These are phyloP conservation scores for Cruciata laevipes DNA, from an alignment of 257 asterid genomes.

Conservation along the genomic window DNA sequence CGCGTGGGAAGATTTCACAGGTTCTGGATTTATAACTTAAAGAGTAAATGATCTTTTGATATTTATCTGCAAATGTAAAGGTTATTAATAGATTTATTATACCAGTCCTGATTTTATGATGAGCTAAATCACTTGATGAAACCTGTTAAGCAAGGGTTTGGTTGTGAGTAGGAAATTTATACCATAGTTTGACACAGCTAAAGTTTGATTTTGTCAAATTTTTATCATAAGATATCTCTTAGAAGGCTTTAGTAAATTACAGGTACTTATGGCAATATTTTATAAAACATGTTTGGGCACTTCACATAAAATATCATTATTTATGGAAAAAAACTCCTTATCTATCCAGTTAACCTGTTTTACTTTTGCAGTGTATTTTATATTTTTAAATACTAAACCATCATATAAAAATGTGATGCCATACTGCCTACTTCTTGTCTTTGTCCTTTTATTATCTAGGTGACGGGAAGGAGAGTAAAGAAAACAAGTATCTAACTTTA, in stretches of 20 bases:
- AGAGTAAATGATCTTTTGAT: neutral
- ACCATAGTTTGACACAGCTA: neutral
- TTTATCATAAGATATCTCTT: neutral
- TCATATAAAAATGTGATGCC: too few relatives aligned
- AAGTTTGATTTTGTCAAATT: neutral
- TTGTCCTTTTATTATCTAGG: neutral
- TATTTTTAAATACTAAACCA: neutral
- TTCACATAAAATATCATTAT: too few relatives aligned
- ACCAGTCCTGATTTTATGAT: neutral
- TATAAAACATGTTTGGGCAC: too few relatives aligned
- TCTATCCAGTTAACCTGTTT: neutral
- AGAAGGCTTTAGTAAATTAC: neutral
- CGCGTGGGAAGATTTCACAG: conserved; percentile 93
- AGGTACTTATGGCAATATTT: too few relatives aligned
- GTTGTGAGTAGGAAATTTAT: neutral
- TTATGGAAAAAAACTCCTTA: neutral
- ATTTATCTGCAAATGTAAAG: neutral
- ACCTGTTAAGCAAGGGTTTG: neutral
- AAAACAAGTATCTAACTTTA: neutral
- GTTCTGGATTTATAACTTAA: conserved; percentile 23
- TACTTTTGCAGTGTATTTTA: too few relatives aligned
- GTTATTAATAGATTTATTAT: neutral
- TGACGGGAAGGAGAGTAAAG: neutral
- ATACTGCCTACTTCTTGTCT: neutral
- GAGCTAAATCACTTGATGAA: neutral